A percentile compares a stretch with the other conserved stretches of the same genome.
These are phyloP conservation scores for Cutaneotrichosporon arboriforme DNA, from an alignment of 1,284 basidiomycete genomes.

Conservation along the genomic window DNA sequence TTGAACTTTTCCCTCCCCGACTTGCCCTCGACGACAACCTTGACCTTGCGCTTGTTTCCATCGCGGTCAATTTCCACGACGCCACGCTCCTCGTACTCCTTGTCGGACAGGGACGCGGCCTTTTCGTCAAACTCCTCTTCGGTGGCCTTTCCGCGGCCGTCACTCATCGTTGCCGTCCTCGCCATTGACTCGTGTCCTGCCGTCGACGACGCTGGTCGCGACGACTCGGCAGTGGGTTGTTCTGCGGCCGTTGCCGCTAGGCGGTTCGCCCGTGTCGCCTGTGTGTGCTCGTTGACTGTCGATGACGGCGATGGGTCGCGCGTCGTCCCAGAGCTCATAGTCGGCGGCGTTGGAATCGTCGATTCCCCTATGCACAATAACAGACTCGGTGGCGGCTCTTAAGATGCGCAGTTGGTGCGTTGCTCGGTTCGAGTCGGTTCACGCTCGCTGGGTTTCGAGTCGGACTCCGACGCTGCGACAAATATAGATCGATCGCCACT, in stretches of 20 bases:
- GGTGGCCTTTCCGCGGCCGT: neutral
- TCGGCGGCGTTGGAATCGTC: too few species aligned
- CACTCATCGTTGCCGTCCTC: neutral
- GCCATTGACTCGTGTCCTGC: too few species aligned
- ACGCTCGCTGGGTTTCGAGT: too few species aligned
- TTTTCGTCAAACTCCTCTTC: conserved; percentile 7
- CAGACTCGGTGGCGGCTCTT: too few species aligned
- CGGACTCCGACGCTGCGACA: too few species aligned
- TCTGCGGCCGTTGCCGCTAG: neutral
- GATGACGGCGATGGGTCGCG: conserved; percentile 5
- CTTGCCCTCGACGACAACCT: conserved; percentile 40
- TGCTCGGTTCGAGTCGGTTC: too few species aligned
- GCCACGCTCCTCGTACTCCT: conserved; percentile 14
- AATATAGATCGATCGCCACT: too few species aligned
- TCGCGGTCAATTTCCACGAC: conserved; percentile 20
- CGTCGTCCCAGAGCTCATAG: too few species aligned
- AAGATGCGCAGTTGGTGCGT: too few species aligned
- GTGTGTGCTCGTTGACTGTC: neutral
- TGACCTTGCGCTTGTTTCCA: conserved; percentile 34
- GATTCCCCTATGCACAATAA: too few species aligned
- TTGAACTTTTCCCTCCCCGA: conserved; percentile 35
- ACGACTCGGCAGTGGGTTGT: too few species aligned
- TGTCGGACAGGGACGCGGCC: neutral
- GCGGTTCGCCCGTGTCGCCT: conserved; percentile 1
- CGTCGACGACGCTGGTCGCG: too few species aligned